Evolutionary conservation across 78 protist species (phyloP).

Genomic region (Dictyostelium brefeldianum): DNA sequence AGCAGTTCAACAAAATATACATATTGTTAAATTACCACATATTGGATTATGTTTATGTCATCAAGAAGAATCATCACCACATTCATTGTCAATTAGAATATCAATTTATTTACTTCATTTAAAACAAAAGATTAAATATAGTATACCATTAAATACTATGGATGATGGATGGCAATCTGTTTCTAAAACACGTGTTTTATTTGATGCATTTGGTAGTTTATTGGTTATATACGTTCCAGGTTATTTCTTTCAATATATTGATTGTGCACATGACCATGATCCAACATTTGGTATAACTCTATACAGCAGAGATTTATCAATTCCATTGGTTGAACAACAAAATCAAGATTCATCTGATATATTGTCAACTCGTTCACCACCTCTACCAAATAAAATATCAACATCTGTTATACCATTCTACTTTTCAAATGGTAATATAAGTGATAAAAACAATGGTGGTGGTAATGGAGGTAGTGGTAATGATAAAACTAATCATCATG

Average conservation of each 20-base stretch:
- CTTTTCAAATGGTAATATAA: not conserved
- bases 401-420: constrained; percentile 51
- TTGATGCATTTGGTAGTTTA: constrained; percentile 44
- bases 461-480: not conserved
- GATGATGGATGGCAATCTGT: constrained; percentile 24
- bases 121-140: constrained; percentile 51
- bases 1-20: constrained; percentile 55
- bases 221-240: constrained; percentile 63
- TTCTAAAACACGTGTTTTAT: constrained; percentile 35
- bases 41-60: constrained; percentile 63
- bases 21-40: constrained; percentile 36
- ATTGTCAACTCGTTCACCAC: constrained; percentile 22
- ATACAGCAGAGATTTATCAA: constrained; percentile 22
- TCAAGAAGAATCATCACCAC: constrained; percentile 47
- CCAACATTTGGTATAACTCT: constrained; percentile 61
- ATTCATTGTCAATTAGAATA: constrained; percentile 30
- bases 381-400: constrained; percentile 28
- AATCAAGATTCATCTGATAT: constrained; percentile 55
- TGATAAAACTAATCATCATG: not conserved
- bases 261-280: constrained; percentile 71
- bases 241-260: constrained; percentile 53
- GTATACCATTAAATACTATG: constrained; percentile 49
- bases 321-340: not conserved
- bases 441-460: not conserved
- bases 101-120: constrained; percentile 55